phyloP scores from a whole-genome alignment of 805 yeast species.

The Barnettozyma wickerhamii region DNA sequence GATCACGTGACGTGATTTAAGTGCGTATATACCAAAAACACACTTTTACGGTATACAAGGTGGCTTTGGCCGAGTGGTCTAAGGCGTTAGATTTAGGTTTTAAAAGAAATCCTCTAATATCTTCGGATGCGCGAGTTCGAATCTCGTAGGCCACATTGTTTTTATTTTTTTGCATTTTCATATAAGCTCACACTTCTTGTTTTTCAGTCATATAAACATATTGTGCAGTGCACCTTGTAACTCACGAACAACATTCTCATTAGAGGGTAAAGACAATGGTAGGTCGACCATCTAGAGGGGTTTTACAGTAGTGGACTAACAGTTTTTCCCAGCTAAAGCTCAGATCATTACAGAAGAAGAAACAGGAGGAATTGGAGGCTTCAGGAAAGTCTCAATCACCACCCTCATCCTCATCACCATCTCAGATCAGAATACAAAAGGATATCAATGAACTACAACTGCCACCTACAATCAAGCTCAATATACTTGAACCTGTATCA shows the following conservation, averaged over 20 bases:
- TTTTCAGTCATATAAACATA: no score
- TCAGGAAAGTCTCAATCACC: conserved; percentile 1
- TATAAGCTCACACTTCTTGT: neutral
- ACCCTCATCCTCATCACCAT: conserved; percentile 37
- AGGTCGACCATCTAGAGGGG: neutral
- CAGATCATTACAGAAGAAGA: conserved; percentile 54
- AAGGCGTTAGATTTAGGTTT: conserved; percentile 44
- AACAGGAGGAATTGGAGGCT: conserved; percentile 40
- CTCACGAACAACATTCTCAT: no score
- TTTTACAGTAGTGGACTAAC: neutral
- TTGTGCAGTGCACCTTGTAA: no score
- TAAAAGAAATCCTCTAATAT: conserved; percentile 33
- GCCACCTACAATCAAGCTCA: conserved; percentile 51
- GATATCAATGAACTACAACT: conserved; percentile 67
- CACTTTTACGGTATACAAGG: conserved; percentile 14
- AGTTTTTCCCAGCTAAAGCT: conserved; percentile 41
- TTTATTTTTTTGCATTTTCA: conserved; percentile 15
- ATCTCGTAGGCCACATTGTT: conserved; percentile 19
- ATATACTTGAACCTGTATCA: conserved; percentile 41
- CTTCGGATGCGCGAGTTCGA: conserved; percentile 28
- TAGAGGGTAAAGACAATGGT: conserved; percentile 1
- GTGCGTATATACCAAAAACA: no score
- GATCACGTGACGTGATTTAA: no score
- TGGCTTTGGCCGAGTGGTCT: conserved; percentile 43
- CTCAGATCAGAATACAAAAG: conserved; percentile 72